phyloP scores from a whole-genome alignment of 1,284 basidiomycete genomes.

The Fomitopsis palustris region DNA sequence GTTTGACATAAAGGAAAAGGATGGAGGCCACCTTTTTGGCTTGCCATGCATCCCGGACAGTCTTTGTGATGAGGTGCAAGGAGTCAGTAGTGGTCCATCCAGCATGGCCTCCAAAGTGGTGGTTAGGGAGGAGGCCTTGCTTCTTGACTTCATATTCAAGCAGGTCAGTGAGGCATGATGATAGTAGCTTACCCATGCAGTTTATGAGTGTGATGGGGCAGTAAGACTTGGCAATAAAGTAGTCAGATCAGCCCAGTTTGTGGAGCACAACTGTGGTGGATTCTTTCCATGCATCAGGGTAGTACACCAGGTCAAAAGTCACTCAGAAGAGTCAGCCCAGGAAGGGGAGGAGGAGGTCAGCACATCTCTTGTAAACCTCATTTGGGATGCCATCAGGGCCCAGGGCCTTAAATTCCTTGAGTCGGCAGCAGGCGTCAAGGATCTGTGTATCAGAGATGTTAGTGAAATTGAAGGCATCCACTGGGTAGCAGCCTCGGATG shows the following conservation, averaged over 20 bases:
- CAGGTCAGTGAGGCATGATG: slow-evolving; percentile 23
- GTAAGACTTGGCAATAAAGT: too few species aligned
- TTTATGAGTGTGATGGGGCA: slow-evolving; percentile 38
- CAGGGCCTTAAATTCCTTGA: slow-evolving; percentile 33
- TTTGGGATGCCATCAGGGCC: slow-evolving; percentile 24
- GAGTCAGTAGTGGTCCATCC: slow-evolving; percentile 36
- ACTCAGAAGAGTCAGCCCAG: slow-evolving; percentile 29
- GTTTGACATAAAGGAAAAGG: slow-evolving; percentile 20
- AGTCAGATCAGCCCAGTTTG: too few species aligned
- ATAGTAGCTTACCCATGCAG: slow-evolving; percentile 33
- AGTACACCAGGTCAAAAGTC: slow-evolving; percentile 19
- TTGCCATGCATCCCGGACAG: slow-evolving; percentile 33
- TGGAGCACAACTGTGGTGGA: too few species aligned
- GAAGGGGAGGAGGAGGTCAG: slow-evolving; percentile 21
- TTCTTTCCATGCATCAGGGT: too few species aligned
- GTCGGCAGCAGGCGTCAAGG: slow-evolving; percentile 3
- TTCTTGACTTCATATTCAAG: too few species aligned
- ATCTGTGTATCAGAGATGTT: slow-evolving; percentile 23
- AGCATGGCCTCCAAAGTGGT: slow-evolving; percentile 33
- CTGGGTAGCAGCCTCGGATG: slow-evolving; percentile 16
- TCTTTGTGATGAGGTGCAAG: slow-evolving; percentile 29
- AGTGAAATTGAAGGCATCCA: slow-evolving; percentile 13
- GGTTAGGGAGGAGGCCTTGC: slow-evolving; percentile 19
- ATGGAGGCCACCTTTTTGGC: slow-evolving; percentile 25
- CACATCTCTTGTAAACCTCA: slow-evolving; percentile 24